phyloP scores from a whole-genome alignment of 2,329 filamentous ascomycete genomes.

The Trichoderma harzianum region DNA sequence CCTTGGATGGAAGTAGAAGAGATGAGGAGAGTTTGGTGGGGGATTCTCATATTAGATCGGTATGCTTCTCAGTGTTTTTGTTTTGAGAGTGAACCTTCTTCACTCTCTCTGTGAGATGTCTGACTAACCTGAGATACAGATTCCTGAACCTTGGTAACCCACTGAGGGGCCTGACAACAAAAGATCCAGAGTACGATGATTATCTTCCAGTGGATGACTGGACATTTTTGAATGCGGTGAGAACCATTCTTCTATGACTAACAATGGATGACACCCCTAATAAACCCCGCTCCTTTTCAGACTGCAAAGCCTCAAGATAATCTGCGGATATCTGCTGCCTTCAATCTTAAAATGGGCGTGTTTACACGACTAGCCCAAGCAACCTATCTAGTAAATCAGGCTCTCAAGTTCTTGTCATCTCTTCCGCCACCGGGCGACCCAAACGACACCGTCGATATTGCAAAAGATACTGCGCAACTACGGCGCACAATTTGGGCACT shows the following conservation, averaged over 20 bases:
- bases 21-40: slow-evolving; percentile 3
- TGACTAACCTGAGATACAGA: background rate
- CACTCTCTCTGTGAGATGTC: background rate
- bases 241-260: background rate
- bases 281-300: background rate
- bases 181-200: slow-evolving; percentile 1
- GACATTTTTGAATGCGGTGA: background rate
- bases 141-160: background rate
- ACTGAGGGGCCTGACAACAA: background rate
- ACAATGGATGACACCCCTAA: rapidly evolving
- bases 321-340: background rate
- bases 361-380: background rate
- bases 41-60: background rate
- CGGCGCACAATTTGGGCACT: background rate
- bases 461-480: background rate
- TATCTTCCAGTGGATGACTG: background rate
- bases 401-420: background rate
- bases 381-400: background rate
- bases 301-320: slow-evolving; percentile 1
- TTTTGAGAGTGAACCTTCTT: background rate
- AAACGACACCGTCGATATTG: background rate
- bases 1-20: slow-evolving; percentile 7
- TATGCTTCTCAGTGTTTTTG: background rate
- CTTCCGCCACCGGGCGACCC: background rate
- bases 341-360: background rate